Percentiles rank a stretch among this genome's conserved stretches.
Conservation (phyloP, 1,139 yeast species). For the Ogataea hybrid region DNA sequence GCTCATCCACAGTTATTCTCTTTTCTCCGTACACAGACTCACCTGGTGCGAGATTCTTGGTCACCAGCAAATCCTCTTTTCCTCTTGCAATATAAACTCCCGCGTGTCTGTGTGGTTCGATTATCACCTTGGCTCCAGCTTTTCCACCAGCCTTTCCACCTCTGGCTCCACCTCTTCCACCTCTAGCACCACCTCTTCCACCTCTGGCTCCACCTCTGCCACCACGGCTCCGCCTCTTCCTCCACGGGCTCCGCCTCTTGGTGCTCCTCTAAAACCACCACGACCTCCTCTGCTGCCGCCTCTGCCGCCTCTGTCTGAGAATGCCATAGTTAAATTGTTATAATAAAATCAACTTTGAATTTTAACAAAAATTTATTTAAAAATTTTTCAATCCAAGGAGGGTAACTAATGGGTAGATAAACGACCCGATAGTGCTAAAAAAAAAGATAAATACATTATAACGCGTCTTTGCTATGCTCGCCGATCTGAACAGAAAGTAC, state of each 20-base stretch:
- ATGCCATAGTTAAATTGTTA: conserved; percentile 27
- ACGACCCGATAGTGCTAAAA: neutral
- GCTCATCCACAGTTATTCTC: conserved; percentile 91
- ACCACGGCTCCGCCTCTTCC: conserved; percentile 55
- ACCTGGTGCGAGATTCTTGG: conserved; percentile 97
- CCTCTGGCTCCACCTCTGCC: conserved; percentile 43
- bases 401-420: conserved; percentile 8
- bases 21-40: conserved; percentile 98
- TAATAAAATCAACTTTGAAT: conserved; percentile 14
- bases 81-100: conserved; percentile 99
- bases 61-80: conserved; percentile 96
- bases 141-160: conserved; percentile 66
- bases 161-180: conserved; percentile 62
- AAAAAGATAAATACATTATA: neutral
- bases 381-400: conserved; percentile 15
- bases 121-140: conserved; percentile 93
- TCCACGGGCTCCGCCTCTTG: conserved; percentile 43
- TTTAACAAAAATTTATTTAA: conserved; percentile 10
- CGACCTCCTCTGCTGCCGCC: conserved; percentile 30
- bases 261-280: conserved; percentile 33
- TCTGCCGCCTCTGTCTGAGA: conserved; percentile 32
- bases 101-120: conserved; percentile 98
- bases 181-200: conserved; percentile 53
- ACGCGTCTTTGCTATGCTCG: conserved; percentile 1
- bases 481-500: conserved; percentile 33